A percentile compares a stretch with the other conserved stretches of the same genome.
Conservation (phyloP, 2,329 filamentous ascomycete species). For the Clarireedia paspali region DNA sequence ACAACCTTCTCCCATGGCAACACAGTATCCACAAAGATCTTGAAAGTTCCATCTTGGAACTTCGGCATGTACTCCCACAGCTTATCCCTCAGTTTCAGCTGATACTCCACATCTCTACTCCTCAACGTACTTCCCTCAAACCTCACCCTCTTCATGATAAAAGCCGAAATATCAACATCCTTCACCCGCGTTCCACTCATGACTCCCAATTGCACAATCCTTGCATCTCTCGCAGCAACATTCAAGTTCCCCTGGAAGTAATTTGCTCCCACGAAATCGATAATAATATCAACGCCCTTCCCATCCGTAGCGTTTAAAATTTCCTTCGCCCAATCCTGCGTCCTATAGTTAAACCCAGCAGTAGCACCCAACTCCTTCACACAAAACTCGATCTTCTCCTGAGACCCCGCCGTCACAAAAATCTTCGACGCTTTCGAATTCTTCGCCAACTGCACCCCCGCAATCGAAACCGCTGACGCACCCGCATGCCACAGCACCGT, state of each 20-base stretch:
- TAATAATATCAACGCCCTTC: constrained; percentile 75
- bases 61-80: constrained; percentile 67
- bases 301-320: constrained; percentile 64
- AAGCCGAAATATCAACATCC: constrained; percentile 62
- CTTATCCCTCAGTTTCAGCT: constrained; percentile 67
- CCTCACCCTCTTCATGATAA: constrained; percentile 70
- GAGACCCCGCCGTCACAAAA: constrained; percentile 72
- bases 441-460: constrained; percentile 74
- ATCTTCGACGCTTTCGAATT: constrained; percentile 61
- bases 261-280: constrained; percentile 75
- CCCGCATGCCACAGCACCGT: constrained; percentile 87
- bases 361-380: constrained; percentile 68
- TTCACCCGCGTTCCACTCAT: constrained; percentile 64
- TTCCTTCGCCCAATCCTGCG: constrained; percentile 65
- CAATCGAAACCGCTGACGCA: constrained; percentile 79
- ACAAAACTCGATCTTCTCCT: constrained; percentile 76
- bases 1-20: constrained; percentile 70
- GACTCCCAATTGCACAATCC: constrained; percentile 67
- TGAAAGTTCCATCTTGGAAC: constrained; percentile 67
- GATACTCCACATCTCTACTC: constrained; percentile 72
- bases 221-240: constrained; percentile 65
- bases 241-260: constrained; percentile 79
- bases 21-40: constrained; percentile 74
- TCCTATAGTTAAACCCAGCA: constrained; percentile 77
- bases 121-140: constrained; percentile 79